Evolutionary conservation across 805 yeast genomes (phyloP), one percentile per base, ranked within the genome.

Genomic region (Helenozyma rhizophorensis): DNA sequence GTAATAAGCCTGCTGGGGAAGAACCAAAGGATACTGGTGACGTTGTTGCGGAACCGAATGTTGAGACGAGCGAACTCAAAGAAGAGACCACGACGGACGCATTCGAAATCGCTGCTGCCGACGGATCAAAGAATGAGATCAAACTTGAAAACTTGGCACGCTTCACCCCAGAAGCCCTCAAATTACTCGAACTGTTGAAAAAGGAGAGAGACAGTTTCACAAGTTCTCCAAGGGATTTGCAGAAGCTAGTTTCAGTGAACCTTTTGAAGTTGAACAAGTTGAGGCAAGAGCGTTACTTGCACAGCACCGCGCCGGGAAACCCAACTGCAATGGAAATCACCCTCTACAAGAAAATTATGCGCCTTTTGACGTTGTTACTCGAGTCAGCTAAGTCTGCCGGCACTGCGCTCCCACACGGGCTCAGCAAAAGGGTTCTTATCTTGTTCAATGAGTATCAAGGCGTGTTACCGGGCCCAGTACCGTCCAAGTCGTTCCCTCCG

Each of bases 391-490:
- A 56, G n/a, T 37, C 59, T 2, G 34, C 41, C 4, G 57, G 58
- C 12, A 46, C 43, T 14, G 43, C 40, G 13, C 46, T 65, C 25
- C 40, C 60, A n/a, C 35, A 56, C 17, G 45, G 51, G 15, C 50
- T 64, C 32, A 61, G 67, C 27, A 56, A 62, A 25, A 58, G 58
- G 15, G 54, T 89, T 28, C 95, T 96, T 1, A 80, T 83, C 1
- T 68, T 83, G 36, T 78, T 78, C 51, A 74, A 79, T 15, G 85
- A 80, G 43, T 88, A 85, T 50, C 62, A 74, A 23, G 97, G 97
- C 28, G 71, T 82, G 1, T 68, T 89, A 50, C 96, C 96, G 1
- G 83, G 84, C 2, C 54, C 68, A 3, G 45, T 68, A 25, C 40
- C 61, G 21, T 34, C 49, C 10, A 49, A 52, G 30, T 38, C 39